Evolutionary conservation across 1,284 basidiomycete species (phyloP).

Genomic region (Golubevia sp.): DNA sequence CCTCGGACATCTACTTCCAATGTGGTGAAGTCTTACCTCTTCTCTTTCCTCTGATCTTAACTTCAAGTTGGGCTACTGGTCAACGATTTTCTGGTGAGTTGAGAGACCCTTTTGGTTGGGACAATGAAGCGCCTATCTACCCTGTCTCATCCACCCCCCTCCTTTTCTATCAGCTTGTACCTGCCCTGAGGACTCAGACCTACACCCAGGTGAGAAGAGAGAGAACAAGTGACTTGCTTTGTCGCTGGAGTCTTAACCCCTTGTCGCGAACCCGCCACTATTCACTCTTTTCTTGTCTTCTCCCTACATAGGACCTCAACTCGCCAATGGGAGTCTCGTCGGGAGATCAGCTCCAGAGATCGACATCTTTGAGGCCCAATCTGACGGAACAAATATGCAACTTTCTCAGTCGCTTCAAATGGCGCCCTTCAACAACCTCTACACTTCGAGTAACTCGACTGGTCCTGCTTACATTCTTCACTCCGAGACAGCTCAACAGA

Average conservation of each 20-base stretch:
- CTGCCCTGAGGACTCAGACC: constrained; percentile 78
- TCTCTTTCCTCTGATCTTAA: not conserved
- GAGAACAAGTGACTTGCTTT: no score
- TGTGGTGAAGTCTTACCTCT: no score
- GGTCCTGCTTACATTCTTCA: constrained; percentile 25
- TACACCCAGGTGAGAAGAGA: constrained; percentile 16
- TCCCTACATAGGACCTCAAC: constrained; percentile 76
- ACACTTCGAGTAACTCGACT: constrained; percentile 33
- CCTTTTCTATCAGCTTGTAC: constrained; percentile 75
- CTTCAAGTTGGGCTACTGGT: no score
- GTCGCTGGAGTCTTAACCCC: no score
- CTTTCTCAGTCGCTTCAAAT: constrained; percentile 61
- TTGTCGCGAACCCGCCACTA: no score
- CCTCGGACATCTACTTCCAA: no score
- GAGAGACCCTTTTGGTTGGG: no score
- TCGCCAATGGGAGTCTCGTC: constrained; percentile 71
- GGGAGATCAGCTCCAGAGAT: constrained; percentile 87
- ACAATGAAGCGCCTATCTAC: no score
- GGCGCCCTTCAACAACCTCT: constrained; percentile 59
- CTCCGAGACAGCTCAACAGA: constrained; percentile 17
- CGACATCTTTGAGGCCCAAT: constrained; percentile 76
- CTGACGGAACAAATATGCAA: constrained; percentile 37
- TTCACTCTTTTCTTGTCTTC: no score
- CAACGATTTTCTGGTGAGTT: constrained; percentile 40
- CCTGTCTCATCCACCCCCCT: constrained; percentile 33